Evolutionary conservation across 2,329 filamentous ascomycete species (phyloP).

Genomic region (Leptographium wingfieldii): DNA sequence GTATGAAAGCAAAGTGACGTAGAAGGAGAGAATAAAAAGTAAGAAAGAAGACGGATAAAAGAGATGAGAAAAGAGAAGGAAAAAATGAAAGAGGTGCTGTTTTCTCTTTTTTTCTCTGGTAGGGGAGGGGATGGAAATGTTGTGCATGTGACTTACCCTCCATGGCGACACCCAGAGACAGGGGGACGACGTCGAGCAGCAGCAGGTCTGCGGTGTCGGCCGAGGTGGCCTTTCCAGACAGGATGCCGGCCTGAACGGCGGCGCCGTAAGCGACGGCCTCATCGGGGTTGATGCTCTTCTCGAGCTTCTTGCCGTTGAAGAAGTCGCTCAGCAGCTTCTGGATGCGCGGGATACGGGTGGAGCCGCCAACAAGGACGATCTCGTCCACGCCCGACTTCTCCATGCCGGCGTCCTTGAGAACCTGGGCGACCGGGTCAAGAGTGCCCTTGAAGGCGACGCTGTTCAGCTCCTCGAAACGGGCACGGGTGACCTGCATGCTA

Average conservation of each 20-base stretch:
- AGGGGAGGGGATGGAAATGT: too few species aligned
- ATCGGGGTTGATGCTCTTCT: conserved; percentile 98
- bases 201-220: conserved; percentile 91
- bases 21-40: not conserved
- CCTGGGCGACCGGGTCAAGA: conserved; percentile 88
- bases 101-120: too few species aligned
- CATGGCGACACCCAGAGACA: conserved; percentile 98
- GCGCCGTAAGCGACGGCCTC: conserved; percentile 99
- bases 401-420: conserved; percentile 81
- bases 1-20: too few species aligned
- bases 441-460: conserved; percentile 89
- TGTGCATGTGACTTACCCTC: conserved; percentile 29
- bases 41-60: too few species aligned
- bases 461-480: conserved; percentile 97
- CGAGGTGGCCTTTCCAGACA: conserved; percentile 94
- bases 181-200: conserved; percentile 88
- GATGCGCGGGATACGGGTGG: conserved; percentile 96
- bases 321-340: conserved; percentile 99
- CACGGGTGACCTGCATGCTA: conserved; percentile 93
- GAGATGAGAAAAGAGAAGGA: too few species aligned
- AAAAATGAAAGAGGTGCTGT: too few species aligned
- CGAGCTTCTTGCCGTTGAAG: conserved; percentile 99
- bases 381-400: conserved; percentile 91
- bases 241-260: conserved; percentile 95
- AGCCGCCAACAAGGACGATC: conserved; percentile 97